Percentiles rank a stretch among this genome's conserved stretches.
These are phyloP conservation scores for Leccinum pachyderme DNA, from an alignment of 1,284 basidiomycete species.

Conservation along the genomic window DNA sequence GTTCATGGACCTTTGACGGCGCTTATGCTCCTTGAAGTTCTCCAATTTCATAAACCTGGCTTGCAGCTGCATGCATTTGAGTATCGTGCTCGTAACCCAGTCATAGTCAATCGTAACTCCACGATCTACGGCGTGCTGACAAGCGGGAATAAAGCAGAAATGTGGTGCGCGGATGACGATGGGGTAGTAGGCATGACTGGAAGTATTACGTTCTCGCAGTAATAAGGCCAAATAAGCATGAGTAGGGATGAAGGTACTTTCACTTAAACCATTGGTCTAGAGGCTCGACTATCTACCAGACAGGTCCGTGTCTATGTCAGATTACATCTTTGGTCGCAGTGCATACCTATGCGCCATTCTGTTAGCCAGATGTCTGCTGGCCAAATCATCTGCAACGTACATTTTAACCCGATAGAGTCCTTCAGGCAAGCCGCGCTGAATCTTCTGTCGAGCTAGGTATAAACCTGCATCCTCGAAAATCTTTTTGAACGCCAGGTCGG, in stretches of 20 bases:
- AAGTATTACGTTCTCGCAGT: slow-evolving; percentile 31
- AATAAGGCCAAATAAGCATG: neutral
- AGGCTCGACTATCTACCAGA: neutral
- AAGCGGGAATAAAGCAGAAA: slow-evolving; percentile 36
- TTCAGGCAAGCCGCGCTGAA: slow-evolving; percentile 77
- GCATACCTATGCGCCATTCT: slow-evolving; percentile 51
- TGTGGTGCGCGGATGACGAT: slow-evolving; percentile 59
- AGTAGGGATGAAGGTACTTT: neutral
- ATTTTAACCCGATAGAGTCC: slow-evolving; percentile 84
- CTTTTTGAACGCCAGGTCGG: slow-evolving; percentile 78
- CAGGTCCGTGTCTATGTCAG: neutral
- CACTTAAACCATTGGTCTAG: neutral
- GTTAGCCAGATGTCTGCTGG: slow-evolving; percentile 4
- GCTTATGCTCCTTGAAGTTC: slow-evolving; percentile 69
- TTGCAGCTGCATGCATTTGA: slow-evolving; percentile 53
- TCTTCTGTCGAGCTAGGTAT: slow-evolving; percentile 62
- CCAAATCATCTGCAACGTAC: slow-evolving; percentile 44
- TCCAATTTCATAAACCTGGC: slow-evolving; percentile 46
- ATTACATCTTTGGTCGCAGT: slow-evolving; percentile 29
- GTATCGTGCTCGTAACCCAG: slow-evolving; percentile 74
- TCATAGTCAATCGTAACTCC: slow-evolving; percentile 62
- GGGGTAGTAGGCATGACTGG: slow-evolving; percentile 76
- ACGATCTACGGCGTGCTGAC: slow-evolving; percentile 53
- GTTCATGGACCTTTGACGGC: slow-evolving; percentile 83
- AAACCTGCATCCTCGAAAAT: slow-evolving; percentile 73